Conservation (phyloP, 257 asterid genomes). For the Ocimum tenuiflorum region DNA sequence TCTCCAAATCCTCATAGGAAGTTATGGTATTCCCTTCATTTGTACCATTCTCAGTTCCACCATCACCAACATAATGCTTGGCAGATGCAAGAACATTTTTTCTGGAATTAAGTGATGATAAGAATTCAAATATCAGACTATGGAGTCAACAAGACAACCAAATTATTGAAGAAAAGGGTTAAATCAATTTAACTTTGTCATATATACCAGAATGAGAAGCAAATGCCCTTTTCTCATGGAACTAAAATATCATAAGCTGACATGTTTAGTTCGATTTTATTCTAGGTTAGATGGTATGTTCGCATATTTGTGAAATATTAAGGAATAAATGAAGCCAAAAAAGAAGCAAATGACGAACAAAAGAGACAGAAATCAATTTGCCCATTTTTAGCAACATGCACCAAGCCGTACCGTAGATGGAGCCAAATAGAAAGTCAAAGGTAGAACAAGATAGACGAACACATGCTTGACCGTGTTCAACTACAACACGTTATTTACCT, state of each 20-base stretch:
- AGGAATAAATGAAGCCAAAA: neutral
- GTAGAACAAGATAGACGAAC: neutral
- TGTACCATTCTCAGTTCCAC: constrained; percentile 76
- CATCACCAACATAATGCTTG: constrained; percentile 93
- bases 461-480: neutral
- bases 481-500: constrained; percentile 35
- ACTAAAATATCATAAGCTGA: neutral
- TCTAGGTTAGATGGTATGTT: too few relatives aligned
- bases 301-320: too few relatives aligned
- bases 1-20: constrained; percentile 65
- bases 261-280: neutral
- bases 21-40: constrained; percentile 79
- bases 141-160: constrained; percentile 12
- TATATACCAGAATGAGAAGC: constrained; percentile 6
- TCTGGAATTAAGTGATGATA: constrained; percentile 39
- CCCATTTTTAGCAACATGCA: neutral
- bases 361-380: neutral
- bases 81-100: constrained; percentile 75
- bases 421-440: neutral
- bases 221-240: neutral
- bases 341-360: neutral
- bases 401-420: neutral
- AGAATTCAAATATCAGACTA: constrained; percentile 7
- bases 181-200: neutral
- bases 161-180: neutral